Percentiles rank a stretch among this genome's conserved stretches.
Conservation (phyloP, 768 basidiomycete genomes). For the Hydnomerulius pinastri region DNA sequence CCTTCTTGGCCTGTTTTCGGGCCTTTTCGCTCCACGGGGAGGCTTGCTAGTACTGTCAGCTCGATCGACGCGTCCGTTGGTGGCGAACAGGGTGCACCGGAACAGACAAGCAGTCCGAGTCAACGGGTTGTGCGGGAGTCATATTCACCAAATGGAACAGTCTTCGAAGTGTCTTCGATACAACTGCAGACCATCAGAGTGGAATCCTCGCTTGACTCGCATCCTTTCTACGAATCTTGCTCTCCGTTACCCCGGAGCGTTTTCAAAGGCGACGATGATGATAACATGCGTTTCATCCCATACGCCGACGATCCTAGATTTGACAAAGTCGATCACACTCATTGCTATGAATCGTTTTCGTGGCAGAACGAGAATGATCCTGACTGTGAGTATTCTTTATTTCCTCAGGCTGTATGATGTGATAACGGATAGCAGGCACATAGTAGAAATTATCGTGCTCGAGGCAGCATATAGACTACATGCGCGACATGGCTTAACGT, state of each 20-base stretch:
- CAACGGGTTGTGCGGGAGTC: constrained; percentile 8
- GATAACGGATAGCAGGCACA: constrained; percentile 17
- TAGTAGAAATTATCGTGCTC: constrained; percentile 52
- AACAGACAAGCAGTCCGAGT: background rate
- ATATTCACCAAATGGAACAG: constrained; percentile 18
- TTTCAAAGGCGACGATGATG: constrained; percentile 58
- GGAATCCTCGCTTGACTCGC: constrained; percentile 19
- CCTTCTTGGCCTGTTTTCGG: constrained; percentile 10
- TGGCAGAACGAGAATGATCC: constrained; percentile 51
- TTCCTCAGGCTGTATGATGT: constrained; percentile 11
- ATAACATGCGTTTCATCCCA: constrained; percentile 60
- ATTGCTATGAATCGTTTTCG: constrained; percentile 44
- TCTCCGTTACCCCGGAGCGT: constrained; percentile 50
- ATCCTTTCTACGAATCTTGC: constrained; percentile 57
- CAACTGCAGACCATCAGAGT: constrained; percentile 17
- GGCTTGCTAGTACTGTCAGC: background rate
- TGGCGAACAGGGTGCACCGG: background rate
- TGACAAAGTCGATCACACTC: constrained; percentile 37
- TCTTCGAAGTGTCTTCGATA: constrained; percentile 9
- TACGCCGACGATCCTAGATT: constrained; percentile 63
- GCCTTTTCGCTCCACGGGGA: constrained; percentile 4
- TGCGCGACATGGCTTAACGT: constrained; percentile 36
- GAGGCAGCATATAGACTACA: constrained; percentile 50
- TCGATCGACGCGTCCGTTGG: background rate
- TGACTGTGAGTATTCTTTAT: constrained; percentile 38